A percentile compares a stretch with the other conserved stretches of the same genome.
phyloP scores from a whole-genome alignment of 1,284 basidiomycete species.

The Apiotrichum porosum region DNA sequence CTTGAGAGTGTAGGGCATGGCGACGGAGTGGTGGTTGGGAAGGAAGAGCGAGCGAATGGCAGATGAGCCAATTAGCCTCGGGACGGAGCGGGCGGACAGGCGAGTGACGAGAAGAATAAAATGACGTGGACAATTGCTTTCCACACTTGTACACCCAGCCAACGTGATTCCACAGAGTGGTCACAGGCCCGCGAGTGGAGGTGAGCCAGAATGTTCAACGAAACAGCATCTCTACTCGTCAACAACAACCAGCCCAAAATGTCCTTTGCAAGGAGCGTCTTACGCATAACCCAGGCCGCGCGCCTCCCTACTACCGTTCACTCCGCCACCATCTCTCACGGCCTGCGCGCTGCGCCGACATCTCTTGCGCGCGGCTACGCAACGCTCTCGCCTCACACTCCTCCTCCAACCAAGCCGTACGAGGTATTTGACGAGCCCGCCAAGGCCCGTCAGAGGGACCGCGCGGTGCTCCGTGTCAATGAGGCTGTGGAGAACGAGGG shows the following conservation, averaged over 20 bases:
- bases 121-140: too few relatives aligned
- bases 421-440: conserved; percentile 81
- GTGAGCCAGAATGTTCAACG: too few relatives aligned
- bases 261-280: too few relatives aligned
- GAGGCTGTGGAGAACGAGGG: conserved; percentile 51
- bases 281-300: too few relatives aligned
- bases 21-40: conserved; percentile 1
- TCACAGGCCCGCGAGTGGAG: too few relatives aligned
- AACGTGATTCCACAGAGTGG: too few relatives aligned
- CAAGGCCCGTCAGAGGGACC: conserved; percentile 78
- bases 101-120: too few relatives aligned
- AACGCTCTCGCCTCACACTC: conserved; percentile 38
- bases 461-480: conserved; percentile 60
- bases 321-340: too few relatives aligned
- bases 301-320: too few relatives aligned
- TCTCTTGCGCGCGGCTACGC: conserved; percentile 22
- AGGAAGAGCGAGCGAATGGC: neutral
- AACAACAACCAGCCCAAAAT: too few relatives aligned
- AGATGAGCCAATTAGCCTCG: neutral
- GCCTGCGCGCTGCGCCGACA: neutral
- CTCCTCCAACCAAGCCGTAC: conserved; percentile 53
- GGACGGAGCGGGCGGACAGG: conserved; percentile 1
- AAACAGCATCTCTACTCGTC: too few relatives aligned
- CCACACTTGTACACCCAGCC: too few relatives aligned
- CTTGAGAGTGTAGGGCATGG: conserved; percentile 15